Evolutionary conservation across 2,329 filamentous ascomycete species (phyloP).

Genomic region (Colletotrichum cuscutae): DNA sequence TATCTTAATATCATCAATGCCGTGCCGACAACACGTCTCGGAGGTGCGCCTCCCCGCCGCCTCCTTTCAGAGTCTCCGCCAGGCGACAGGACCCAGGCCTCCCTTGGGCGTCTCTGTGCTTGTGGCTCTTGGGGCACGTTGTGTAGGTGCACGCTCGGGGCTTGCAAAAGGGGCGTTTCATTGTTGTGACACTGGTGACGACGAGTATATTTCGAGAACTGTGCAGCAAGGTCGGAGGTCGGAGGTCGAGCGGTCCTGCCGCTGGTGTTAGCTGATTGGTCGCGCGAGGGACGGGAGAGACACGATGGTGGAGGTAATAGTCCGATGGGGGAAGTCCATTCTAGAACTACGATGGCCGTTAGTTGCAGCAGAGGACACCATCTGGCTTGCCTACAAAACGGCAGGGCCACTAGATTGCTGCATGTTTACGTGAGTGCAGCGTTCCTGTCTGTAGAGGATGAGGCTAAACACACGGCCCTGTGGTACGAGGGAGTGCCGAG

Average conservation of each 20-base stretch:
- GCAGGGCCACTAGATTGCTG: constrained; percentile 2
- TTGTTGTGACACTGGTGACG: constrained; percentile 32
- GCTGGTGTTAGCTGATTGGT: constrained; percentile 16
- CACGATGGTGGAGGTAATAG: not conserved
- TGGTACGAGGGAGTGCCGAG: constrained; percentile 28
- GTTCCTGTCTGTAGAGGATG: constrained; percentile 17
- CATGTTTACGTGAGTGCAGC: constrained; percentile 6
- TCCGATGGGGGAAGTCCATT: constrained; percentile 36
- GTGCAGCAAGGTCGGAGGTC: constrained; percentile 19
- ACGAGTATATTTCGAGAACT: constrained; percentile 31
- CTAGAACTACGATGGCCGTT: constrained; percentile 29
- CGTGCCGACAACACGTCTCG: constrained; percentile 20
- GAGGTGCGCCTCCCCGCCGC: constrained; percentile 16
- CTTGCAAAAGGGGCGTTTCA: constrained; percentile 34
- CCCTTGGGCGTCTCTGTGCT: constrained; percentile 25
- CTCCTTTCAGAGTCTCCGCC: not conserved
- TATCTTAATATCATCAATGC: constrained; percentile 32
- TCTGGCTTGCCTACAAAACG: constrained; percentile 1
- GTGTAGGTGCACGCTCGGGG: constrained; percentile 30
- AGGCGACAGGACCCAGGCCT: not conserved
- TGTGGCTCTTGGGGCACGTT: constrained; percentile 22
- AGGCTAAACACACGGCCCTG: constrained; percentile 32
- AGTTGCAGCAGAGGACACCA: constrained; percentile 18
- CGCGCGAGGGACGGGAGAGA: constrained; percentile 15
- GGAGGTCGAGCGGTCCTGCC: constrained; percentile 26